A percentile compares a stretch with the other conserved stretches of the same genome.
phyloP scores from a whole-genome alignment of 495 filamentous ascomycete genomes.

The Neurospora sp. region DNA sequence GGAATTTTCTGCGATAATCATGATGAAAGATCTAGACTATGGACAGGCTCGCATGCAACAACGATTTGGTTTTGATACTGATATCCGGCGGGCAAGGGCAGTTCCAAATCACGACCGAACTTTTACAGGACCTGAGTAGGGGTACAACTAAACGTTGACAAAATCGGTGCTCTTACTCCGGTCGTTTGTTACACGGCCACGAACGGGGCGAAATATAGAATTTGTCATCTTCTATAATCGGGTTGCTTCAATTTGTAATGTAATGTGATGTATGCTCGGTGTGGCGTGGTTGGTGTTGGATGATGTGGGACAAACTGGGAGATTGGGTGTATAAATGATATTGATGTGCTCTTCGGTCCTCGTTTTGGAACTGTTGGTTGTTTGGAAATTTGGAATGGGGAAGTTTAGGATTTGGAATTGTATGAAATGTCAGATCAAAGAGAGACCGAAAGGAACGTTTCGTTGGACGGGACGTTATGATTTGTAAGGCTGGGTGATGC shows the following conservation, averaged over 20 bases:
- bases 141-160: background rate
- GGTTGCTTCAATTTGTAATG: background rate
- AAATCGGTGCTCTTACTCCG: background rate
- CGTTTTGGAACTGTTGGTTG: background rate
- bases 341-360: background rate
- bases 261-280: background rate
- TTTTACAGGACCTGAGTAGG: background rate
- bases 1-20: too few species aligned
- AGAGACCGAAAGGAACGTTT: background rate
- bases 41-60: background rate
- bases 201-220: background rate
- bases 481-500: background rate
- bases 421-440: background rate
- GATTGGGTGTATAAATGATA: background rate
- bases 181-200: background rate
- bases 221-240: background rate
- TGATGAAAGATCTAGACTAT: too few species aligned
- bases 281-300: background rate
- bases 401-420: background rate
- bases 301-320: background rate
- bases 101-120: background rate
- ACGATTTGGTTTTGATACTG: background rate
- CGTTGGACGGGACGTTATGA: background rate
- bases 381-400: background rate
- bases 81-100: background rate